Percentiles rank a stretch among this genome's conserved stretches.
These are phyloP conservation scores for Passiflora organensis DNA, from an alignment of 345 rosid species.

Conservation along the genomic window DNA sequence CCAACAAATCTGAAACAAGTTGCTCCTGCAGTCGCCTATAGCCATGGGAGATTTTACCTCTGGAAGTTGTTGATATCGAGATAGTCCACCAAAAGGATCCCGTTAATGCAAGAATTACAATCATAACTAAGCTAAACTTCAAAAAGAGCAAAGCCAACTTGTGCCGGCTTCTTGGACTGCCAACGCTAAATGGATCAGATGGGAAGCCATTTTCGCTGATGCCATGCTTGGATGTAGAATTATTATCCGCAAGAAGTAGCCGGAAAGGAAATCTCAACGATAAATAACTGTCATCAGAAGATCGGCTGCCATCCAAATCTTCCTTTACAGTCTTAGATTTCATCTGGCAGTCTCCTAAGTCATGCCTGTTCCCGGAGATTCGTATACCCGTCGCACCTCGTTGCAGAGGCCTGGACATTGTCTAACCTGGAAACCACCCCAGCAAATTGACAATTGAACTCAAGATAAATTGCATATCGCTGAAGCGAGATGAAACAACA, in stretches of 20 bases:
- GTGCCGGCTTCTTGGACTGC: constrained; percentile 56
- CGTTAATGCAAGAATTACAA: constrained; percentile 54
- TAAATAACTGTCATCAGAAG: constrained; percentile 44
- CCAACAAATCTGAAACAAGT: constrained; percentile 81
- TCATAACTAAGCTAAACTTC: constrained; percentile 67
- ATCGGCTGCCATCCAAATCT: constrained; percentile 48
- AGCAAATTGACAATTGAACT: background rate
- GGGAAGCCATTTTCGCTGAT: constrained; percentile 52
- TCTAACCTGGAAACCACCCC: constrained; percentile 36
- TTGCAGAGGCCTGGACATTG: constrained; percentile 77
- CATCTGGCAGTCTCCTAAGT: constrained; percentile 66
- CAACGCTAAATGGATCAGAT: constrained; percentile 43
- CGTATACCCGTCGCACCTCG: constrained; percentile 60
- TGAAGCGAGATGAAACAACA: background rate
- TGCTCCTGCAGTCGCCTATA: constrained; percentile 86
- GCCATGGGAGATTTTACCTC: constrained; percentile 68
- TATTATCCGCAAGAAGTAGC: constrained; percentile 43
- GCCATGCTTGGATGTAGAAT: constrained; percentile 55
- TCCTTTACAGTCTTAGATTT: constrained; percentile 70
- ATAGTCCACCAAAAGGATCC: constrained; percentile 97
- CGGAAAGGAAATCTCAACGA: constrained; percentile 54
- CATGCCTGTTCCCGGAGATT: constrained; percentile 56
- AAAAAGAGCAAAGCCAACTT: constrained; percentile 49
- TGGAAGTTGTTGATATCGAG: constrained; percentile 60
- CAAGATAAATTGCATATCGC: background rate